A percentile compares a stretch with the other conserved stretches of the same genome.
phyloP scores from a whole-genome alignment of 495 filamentous ascomycete genomes.

The Darksidea phi region DNA sequence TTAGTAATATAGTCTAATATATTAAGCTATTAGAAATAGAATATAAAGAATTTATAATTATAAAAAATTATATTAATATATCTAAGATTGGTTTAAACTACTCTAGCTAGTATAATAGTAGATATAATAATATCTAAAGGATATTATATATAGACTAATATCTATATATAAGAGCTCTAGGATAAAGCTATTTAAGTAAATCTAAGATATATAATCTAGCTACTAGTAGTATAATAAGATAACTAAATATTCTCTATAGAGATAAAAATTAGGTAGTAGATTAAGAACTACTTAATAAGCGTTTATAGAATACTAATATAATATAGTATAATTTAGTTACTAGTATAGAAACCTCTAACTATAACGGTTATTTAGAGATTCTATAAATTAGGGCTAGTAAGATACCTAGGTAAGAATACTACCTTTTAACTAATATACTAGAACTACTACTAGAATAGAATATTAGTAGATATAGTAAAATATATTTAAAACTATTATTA shows the following conservation, averaged over 20 bases:
- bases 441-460: slow-evolving; percentile 2
- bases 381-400: too few species aligned
- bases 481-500: slow-evolving; percentile 9
- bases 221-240: too few species aligned
- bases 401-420: too few species aligned
- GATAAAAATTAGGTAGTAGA: too few species aligned
- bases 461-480: not conserved
- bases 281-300: too few species aligned
- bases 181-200: not conserved
- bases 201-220: not conserved
- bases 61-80: not conserved
- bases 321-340: too few species aligned
- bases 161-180: slow-evolving; percentile 4
- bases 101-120: not conserved
- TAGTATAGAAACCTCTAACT: too few species aligned
- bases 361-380: too few species aligned
- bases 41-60: not conserved
- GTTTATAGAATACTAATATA: too few species aligned
- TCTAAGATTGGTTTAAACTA: not conserved
- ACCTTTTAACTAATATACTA: not conserved
- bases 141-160: not conserved
- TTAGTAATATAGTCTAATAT: not conserved
- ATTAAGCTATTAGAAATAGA: not conserved
- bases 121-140: not conserved
- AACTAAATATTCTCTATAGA: too few species aligned